Evolutionary conservation across 176 grass and related monocot species (phyloP), one percentile per base, ranked within the genome.

Genomic region (Hordeum marinum): DNA sequence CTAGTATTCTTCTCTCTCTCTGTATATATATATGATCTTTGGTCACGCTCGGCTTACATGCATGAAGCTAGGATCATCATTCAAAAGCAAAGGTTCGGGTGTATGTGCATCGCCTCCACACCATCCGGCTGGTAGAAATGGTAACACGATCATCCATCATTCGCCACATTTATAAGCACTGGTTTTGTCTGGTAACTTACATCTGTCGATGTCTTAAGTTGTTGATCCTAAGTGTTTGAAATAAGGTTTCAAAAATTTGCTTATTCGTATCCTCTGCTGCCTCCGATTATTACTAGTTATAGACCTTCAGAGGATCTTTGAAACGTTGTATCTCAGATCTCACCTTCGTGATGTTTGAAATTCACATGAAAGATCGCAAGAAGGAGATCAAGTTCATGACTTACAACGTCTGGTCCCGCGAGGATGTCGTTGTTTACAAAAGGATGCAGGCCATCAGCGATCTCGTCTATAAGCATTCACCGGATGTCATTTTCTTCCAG

Each of bases 401-500:
- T 6, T 84, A 84, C 72, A 76, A 76, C 20, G 71, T 84, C 27
- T 84, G 82, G 72, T 66, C 72, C 3, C 62, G 72, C 3, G 82
- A 84, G 29, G 59, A 76, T 13, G 31, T 84, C 5, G 71, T 34
- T 0, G 13, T 84, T 0, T 84, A 66, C 31, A 42, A 14, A 18
- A 11, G 72, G 72, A 84, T 76, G 13, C 10, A 46, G 41, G 8
- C 72, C 12, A 62, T 84, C 7, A 17, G 7, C 11, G 5, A 8
- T 12, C 43, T 84, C 71, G 7, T 84, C 7, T 2, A 18, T 2
- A 4, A 12, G 7, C 82, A 76, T 37, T 27, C 63, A 0, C 72
- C 82, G 11, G 37, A 84, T 45, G 71, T 84, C 4, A 76, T 84
- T 43, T 76, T 76, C 41, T 85, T 68, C 61, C 83, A 77, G 72